Conservation (phyloP, 2,329 filamentous ascomycete genomes). For the Rhexocercosporidium sp. region DNA sequence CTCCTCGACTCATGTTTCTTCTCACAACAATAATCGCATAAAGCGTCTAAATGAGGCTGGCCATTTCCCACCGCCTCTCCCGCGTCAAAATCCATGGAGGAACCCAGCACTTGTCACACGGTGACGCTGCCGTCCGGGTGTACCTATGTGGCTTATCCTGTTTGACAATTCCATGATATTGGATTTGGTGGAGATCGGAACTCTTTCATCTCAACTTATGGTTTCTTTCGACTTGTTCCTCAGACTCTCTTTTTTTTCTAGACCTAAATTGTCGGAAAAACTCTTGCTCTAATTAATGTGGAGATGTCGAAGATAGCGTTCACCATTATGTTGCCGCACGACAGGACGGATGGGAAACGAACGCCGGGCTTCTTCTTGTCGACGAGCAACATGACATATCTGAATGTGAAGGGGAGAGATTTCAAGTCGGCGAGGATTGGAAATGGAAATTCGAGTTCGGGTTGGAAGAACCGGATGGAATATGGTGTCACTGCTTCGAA, state of each 20-base stretch:
- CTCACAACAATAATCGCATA: background rate
- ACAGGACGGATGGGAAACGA: constrained; percentile 8
- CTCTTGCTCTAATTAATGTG: background rate
- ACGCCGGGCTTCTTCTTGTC: constrained; percentile 20
- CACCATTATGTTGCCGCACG: constrained; percentile 21
- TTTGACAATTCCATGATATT: background rate
- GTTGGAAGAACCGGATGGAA: constrained; percentile 24
- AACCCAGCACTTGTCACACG: background rate
- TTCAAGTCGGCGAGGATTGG: constrained; percentile 12
- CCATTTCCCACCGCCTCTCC: background rate
- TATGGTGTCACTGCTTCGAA: constrained; percentile 23
- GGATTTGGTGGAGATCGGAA: background rate
- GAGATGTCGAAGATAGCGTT: constrained; percentile 23
- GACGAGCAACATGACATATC: constrained; percentile 22
- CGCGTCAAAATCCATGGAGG: background rate
- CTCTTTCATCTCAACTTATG: background rate
- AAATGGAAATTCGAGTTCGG: constrained; percentile 16
- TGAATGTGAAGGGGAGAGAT: constrained; percentile 16
- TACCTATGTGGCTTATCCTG: background rate
- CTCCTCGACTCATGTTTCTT: constrained; percentile 7
- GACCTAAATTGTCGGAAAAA: background rate
- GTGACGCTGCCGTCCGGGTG: background rate
- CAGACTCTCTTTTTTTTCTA: background rate
- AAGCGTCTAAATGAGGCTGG: constrained; percentile 7
- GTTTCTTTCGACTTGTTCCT: background rate